Base-by-base conservation (phyloP, 495 filamentous ascomycete genomes). In the Parachaetomium inaequale region DNA sequence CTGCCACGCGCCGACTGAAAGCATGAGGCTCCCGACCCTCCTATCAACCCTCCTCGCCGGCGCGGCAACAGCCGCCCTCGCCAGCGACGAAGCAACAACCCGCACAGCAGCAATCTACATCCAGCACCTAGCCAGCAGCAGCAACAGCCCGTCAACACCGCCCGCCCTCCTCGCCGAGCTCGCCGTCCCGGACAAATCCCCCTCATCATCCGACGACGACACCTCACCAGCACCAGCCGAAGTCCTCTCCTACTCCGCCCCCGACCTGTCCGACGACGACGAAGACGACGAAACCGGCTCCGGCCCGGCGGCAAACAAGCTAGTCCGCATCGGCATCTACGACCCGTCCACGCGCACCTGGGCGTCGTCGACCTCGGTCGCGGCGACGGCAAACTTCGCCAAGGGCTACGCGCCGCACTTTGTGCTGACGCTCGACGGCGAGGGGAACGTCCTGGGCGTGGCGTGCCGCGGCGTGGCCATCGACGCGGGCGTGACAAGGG, bases 401-500 rank as follows among this genome's bases (percentile, higher is more conserved):
- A 84, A 84, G 72, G 82, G 81, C 10, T 83, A 78, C 61, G 73
- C 75, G 59, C 81, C 81, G 21, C 75, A 78, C 34, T 68, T 85
- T 50, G 66, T 79, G 25, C 63, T 85, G 34, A 70, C 71, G 17
- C 64, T 83, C 56, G 63, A 28, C 14, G 50, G 68, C n/a, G 77
- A 75, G 10, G 45, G 45, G 1, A 1, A 1, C 11, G 25, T 26
- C 23, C n/a, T 83, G 54, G 73, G 79, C 10, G 78, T 76, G 25
- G 69, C 68, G 55, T 62, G 70, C 17, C 69, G 70, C 49, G 78
- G 81, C 6, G 75, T 79, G 5, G 65, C 63, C 61, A 79, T 85
- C 57, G 81, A 85, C 63, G 82, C 82, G 12, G 82, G 81, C 14
- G 71, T 76, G 61, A 84, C 82, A 63, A 69, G 82, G 40, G 81